These are phyloP conservation scores for Aspergillus caelatus DNA, from an alignment of 2,329 filamentous ascomycete species.

Conservation along the genomic window DNA sequence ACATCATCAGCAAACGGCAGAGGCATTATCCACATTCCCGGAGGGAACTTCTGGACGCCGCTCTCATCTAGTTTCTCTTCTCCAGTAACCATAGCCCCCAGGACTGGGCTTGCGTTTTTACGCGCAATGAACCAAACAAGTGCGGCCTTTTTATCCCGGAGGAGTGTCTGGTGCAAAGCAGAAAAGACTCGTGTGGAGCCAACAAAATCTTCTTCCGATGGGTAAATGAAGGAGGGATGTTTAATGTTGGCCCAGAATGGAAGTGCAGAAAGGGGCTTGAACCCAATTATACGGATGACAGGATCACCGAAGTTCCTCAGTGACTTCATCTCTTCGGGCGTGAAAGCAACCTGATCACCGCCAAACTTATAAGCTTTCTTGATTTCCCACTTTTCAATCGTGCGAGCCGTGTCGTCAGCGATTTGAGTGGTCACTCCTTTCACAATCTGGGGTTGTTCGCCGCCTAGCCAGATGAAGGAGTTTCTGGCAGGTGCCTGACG, in stretches of 20 bases:
- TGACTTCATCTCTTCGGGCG: slow-evolving; percentile 76
- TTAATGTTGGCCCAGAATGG: slow-evolving; percentile 83
- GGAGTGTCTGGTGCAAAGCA: slow-evolving; percentile 83
- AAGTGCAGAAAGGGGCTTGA: slow-evolving; percentile 77
- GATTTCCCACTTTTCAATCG: slow-evolving; percentile 78
- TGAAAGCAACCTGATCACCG: slow-evolving; percentile 84
- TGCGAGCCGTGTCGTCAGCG: slow-evolving; percentile 74
- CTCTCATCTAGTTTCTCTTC: slow-evolving; percentile 66
- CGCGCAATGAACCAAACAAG: slow-evolving; percentile 89
- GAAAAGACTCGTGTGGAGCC: slow-evolving; percentile 93
- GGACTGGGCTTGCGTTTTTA: slow-evolving; percentile 73
- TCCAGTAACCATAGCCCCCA: slow-evolving; percentile 82
- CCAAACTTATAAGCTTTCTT: slow-evolving; percentile 96
- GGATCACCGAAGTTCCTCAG: slow-evolving; percentile 81
- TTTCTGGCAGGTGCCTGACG: slow-evolving; percentile 78
- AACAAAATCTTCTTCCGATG: slow-evolving; percentile 84
- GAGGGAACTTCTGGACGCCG: slow-evolving; percentile 71
- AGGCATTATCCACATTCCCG: slow-evolving; percentile 85
- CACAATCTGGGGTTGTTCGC: slow-evolving; percentile 82
- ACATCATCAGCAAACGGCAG: slow-evolving; percentile 90
- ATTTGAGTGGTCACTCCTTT: slow-evolving; percentile 72
- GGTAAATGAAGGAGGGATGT: slow-evolving; percentile 90
- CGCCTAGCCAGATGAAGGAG: slow-evolving; percentile 84
- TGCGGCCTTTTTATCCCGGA: slow-evolving; percentile 77
- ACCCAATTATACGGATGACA: slow-evolving; percentile 85